A percentile compares a stretch with the other conserved stretches of the same genome.
Evolutionary conservation across 768 basidiomycete species (phyloP).

Genomic region (Trametes elegans): DNA sequence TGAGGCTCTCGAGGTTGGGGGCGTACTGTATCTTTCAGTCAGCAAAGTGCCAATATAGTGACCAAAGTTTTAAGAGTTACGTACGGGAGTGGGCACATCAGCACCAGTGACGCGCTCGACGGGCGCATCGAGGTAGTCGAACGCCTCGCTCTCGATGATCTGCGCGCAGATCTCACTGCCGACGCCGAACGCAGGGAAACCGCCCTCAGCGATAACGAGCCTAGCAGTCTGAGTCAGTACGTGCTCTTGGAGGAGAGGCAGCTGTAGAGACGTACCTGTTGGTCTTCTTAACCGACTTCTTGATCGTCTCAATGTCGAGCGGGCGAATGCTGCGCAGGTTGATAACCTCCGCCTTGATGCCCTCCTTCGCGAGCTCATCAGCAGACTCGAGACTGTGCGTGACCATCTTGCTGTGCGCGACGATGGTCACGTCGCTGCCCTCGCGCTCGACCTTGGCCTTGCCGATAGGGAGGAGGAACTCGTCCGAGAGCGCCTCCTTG

Average conservation of each 20-base stretch:
- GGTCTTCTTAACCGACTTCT: slow-evolving; percentile 97
- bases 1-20: slow-evolving; percentile 78
- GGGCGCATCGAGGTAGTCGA: slow-evolving; percentile 97
- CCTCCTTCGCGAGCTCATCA: slow-evolving; percentile 90
- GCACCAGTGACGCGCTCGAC: slow-evolving; percentile 98
- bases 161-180: slow-evolving; percentile 98
- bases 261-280: slow-evolving; percentile 64
- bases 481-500: slow-evolving; percentile 89
- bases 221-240: no score
- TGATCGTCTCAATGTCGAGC: slow-evolving; percentile 97
- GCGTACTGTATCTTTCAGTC: slow-evolving; percentile 63
- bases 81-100: slow-evolving; percentile 92
- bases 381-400: slow-evolving; percentile 93
- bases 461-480: slow-evolving; percentile 94
- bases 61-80: slow-evolving; percentile 30
- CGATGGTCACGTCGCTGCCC: slow-evolving; percentile 91
- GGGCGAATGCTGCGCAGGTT: slow-evolving; percentile 96
- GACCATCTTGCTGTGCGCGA: slow-evolving; percentile 99
- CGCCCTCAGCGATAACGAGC: slow-evolving; percentile 93
- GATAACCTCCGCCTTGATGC: slow-evolving; percentile 96
- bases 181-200: slow-evolving; percentile 98
- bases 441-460: slow-evolving; percentile 95
- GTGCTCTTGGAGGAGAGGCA: no score
- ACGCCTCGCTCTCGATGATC: slow-evolving; percentile 95
- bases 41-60: slow-evolving; percentile 11